Conservation (phyloP, 768 basidiomycete genomes). For the Kwoniella mangroviensis region DNA sequence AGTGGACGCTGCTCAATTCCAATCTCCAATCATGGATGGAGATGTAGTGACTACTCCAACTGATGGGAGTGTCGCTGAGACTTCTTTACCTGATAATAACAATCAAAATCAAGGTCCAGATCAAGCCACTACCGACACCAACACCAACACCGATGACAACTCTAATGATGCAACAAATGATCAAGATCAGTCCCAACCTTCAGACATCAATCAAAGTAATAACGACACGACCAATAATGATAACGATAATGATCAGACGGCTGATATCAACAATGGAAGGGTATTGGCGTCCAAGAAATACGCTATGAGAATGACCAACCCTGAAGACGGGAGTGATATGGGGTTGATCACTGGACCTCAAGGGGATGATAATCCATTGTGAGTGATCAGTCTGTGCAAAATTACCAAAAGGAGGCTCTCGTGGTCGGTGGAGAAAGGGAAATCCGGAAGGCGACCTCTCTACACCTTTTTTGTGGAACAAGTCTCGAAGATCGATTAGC, state of each 20-base stretch:
- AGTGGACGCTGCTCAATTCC: slow-evolving; percentile 2
- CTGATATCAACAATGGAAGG: neutral
- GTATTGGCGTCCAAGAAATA: slow-evolving; percentile 9
- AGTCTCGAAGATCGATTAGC: neutral
- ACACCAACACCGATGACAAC: too few relatives aligned
- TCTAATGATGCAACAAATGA: too few relatives aligned
- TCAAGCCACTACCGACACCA: too few relatives aligned
- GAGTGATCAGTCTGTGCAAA: neutral
- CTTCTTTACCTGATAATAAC: neutral
- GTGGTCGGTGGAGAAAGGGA: neutral
- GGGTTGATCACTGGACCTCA: slow-evolving; percentile 17
- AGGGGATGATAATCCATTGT: slow-evolving; percentile 10
- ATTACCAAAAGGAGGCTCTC: too few relatives aligned
- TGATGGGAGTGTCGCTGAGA: neutral
- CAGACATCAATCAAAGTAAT: neutral
- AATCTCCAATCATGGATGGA: neutral
- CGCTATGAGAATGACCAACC: slow-evolving; percentile 27
- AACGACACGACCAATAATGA: neutral
- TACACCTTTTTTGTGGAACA: neutral
- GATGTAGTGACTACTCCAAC: neutral
- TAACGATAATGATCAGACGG: neutral
- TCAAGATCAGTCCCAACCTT: neutral
- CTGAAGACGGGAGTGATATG: slow-evolving; percentile 28
- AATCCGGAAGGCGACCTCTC: neutral
- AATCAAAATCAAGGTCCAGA: neutral